Evolutionary conservation across 306 rosid species (phyloP), one percentile per base, ranked within the genome.

Genomic region (Vigna angularis): DNA sequence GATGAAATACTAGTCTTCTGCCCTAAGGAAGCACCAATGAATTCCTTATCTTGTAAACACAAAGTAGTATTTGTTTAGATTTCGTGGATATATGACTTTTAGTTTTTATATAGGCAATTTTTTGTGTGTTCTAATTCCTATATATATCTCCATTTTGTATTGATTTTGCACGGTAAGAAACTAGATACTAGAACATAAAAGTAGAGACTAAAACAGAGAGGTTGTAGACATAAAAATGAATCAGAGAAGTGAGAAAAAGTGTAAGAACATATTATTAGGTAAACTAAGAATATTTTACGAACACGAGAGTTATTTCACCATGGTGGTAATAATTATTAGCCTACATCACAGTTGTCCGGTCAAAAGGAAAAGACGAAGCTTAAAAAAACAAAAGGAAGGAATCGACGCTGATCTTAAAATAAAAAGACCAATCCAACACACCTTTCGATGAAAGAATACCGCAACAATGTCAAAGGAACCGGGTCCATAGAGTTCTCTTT

Each of bases 381-480:
- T 78, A 32, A 78, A n/a, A 6, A 65, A 70, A 34, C 14, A 48
- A 66, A 76, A 76, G 83, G 73, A 73, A 74, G 63, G 86, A 75
- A 79, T 42, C 79, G 76, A 85, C 65, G 48, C 73, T 44, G 53
- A 50, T 74, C 14, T 80, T 62, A 67, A 69, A 67, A 71, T 36
- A 53, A 63, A 32, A 44, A 18, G 59, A 75, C 24, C 76, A 58
- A 11, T 26, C 30, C 69, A 69, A 69, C 81, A 40, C 69, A 69
- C 69, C 83, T 79, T 86, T 16, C 67, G 61, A 32, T 42, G 77
- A 82, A 75, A 79, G 82, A 69, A 69, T 78, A 47, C 50, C 51
- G 2, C 74, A 57, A 52, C 32, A 26, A 34, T 51, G 74, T 22
- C n/a, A 20, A 5, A 30, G 65, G 63, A 65, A 64, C 45, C 6